Percentiles rank a stretch among this genome's conserved stretches.
Conservation (phyloP, 129 eudicot genomes). For the Ambrosia artemisiifolia region DNA sequence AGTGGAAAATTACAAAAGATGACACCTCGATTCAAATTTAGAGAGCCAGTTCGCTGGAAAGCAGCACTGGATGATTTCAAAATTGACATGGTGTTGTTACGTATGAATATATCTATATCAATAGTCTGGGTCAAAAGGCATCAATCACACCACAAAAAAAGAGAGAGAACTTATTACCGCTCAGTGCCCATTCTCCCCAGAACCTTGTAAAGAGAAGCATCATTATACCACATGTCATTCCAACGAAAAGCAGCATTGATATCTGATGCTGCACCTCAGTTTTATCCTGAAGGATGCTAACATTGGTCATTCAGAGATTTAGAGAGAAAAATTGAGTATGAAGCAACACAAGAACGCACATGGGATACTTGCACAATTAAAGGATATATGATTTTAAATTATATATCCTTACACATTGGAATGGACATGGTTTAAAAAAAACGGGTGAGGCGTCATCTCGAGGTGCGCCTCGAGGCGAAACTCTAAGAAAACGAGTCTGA, state of each 20-base stretch:
- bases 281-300: slow-evolving; percentile 60
- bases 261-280: slow-evolving; percentile 86
- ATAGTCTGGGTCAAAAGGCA: not conserved
- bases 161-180: slow-evolving; percentile 38
- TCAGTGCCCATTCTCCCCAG: slow-evolving; percentile 52
- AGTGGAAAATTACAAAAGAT: slow-evolving; percentile 12
- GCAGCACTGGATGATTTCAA: not conserved
- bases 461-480: too few relatives aligned
- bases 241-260: slow-evolving; percentile 77
- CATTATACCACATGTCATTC: slow-evolving; percentile 50
- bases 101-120: slow-evolving; percentile 4
- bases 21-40: not conserved
- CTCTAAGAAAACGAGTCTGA: too few relatives aligned
- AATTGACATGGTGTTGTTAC: slow-evolving; percentile 2
- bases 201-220: slow-evolving; percentile 74
- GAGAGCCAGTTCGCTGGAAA: not conserved
- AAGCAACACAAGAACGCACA: not conserved
- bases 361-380: not conserved
- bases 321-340: not conserved
- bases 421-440: too few relatives aligned
- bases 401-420: not conserved
- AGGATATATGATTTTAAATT: too few relatives aligned
- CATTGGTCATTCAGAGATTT: slow-evolving; percentile 17
- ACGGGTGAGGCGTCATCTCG: too few relatives aligned
- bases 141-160: not conserved